Evolutionary conservation across 352 stramenopile species (phyloP), one percentile per base, ranked within the genome.

Genomic region (Globisporangium polare): DNA sequence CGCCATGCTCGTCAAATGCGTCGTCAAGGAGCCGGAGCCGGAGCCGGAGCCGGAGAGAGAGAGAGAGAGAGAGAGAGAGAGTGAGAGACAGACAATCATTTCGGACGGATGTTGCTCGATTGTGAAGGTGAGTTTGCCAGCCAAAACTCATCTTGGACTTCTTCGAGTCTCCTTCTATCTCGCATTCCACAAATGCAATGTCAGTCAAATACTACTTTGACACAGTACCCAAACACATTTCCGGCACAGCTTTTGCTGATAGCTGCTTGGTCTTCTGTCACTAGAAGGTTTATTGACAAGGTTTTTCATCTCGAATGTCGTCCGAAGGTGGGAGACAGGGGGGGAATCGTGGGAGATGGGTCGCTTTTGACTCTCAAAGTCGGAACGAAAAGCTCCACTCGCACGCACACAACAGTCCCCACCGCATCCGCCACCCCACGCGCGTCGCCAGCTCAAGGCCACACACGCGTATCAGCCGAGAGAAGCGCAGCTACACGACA

Each of bases 81-180:
- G 33, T n/a, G 53, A 60, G 54, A 60, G 54, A 42, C 54, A 60
- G 54, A 47, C 39, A 42, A 6, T 7, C 37, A 43, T 26, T 53
- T 18, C 20, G 26, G 47, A 50, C 7, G n/a, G n/a, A 60, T 60
- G 54, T 60, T 60, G 54, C 54, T 29, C 12, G 54, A 60, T 60
- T 58, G 52, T 49, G 24, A 31, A 20, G 43, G 43, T 27, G 43
- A 8, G n/a, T 29, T 26, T 50, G 41, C 41, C 9, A 50, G 7
- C n/a, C 20, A 52, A 31, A 22, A 7, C 4, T 10, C 4, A 24
- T 8, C 18, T n/a, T 33, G 45, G 3, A 18, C 22, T n/a, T 29
- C 9, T n/a, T 13, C 20, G 17, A 29, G 12, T 29, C 13, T 17
- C 9, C 0, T 31, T 31, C 5, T 43, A n/a, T n/a, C 2, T 43